Percentiles rank a stretch among this genome's conserved stretches.
Evolutionary conservation across 805 yeast species (phyloP).

Genomic region (Candida easanensis): DNA sequence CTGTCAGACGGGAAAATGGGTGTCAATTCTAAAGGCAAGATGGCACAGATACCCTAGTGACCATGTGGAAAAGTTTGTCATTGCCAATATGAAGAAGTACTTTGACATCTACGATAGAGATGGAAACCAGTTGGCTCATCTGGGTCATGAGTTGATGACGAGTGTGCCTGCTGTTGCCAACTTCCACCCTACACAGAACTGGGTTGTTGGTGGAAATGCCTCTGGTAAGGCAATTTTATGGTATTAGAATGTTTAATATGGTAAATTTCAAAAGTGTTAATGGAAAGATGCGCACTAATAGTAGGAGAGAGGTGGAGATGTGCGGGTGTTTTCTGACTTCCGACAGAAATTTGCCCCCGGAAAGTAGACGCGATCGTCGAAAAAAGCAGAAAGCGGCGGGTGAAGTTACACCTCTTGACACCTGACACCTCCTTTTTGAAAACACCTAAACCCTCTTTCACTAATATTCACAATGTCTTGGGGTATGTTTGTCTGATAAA

Average conservation of each 20-base stretch:
- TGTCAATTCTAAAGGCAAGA: conserved; percentile 80
- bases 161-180: conserved; percentile 91
- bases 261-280: neutral
- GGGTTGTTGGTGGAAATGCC: conserved; percentile 93
- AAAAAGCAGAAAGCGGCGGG: neutral
- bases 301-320: no score
- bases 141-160: conserved; percentile 60
- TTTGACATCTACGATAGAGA: conserved; percentile 77
- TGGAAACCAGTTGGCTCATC: conserved; percentile 77
- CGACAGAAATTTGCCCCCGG: neutral
- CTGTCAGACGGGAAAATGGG: conserved; percentile 98
- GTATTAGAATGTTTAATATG: no score
- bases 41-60: conserved; percentile 81
- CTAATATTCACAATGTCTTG: conserved; percentile 7
- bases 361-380: neutral
- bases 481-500: conserved; percentile 5
- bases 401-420: neutral
- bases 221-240: conserved; percentile 82
- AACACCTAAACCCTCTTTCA: neutral
- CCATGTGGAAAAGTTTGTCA: conserved; percentile 76
- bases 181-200: conserved; percentile 82
- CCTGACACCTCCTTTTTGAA: neutral
- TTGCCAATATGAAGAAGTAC: conserved; percentile 89
- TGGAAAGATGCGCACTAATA: neutral
- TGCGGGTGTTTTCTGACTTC: neutral